Base-by-base conservation (phyloP, 495 filamentous ascomycete genomes). In the Aspergillus steynii region DNA sequence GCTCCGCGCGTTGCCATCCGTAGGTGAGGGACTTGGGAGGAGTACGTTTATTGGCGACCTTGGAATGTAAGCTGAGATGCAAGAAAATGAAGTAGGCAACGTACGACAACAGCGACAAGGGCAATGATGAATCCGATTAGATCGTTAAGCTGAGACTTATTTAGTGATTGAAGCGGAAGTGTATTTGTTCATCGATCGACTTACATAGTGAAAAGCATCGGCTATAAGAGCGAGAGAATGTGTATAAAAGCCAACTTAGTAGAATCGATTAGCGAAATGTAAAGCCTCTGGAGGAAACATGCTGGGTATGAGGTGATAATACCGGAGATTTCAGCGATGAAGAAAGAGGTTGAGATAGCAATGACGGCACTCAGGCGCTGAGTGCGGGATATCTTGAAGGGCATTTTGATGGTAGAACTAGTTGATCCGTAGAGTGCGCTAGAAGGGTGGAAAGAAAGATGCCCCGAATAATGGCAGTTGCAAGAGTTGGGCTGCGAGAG, bases 171-270 rank as follows among this genome's bases (percentile, higher is more conserved):
- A n/a, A 27, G 10, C 26, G 2, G 50, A 20, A 20, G 20, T 20
- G 20, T 20, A 20, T 20, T 20, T 20, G 20, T 20, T 20, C 20
- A 20, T 20, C 20, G 51, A 1, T 29, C 5, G 27, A 64, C 82
- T 59, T 77, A 92, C 89, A 87, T 97, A 97, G 70, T 97, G 93
- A 69, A 97, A 97, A 50, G 93, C 89, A 79, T 97, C 93, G 20
- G 93, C 93, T 64, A 93, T 88, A 59, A 97, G 74, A 6, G 93
- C 93, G 46, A 97, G 83, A 27, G 92, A 96, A 65, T 88, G 85
- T 31, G 93, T 92, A 45, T 85, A 80, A 66, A 94, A 89, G 28
- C 93, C 93, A 54, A 90, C 85, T 80, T 46, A 3, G 14, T 3
- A 31, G 1, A 42, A 14, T 47, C 5, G 12, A 55, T 49, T 50